Evolutionary conservation across 768 basidiomycete genomes (phyloP), one percentile per base, ranked within the genome.

Genomic region (Lactarius trivialis): DNA sequence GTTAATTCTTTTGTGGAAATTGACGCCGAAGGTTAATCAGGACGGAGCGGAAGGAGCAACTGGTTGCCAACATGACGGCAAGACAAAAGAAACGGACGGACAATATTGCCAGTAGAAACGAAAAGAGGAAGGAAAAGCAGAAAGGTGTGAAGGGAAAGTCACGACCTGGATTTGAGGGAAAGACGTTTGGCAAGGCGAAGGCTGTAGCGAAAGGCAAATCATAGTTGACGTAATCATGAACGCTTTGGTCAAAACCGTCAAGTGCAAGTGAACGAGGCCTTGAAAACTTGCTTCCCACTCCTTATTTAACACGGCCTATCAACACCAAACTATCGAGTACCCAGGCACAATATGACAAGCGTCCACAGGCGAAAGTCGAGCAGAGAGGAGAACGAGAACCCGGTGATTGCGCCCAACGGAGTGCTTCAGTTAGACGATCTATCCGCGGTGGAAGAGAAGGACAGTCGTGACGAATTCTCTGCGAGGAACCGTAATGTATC

Each of bases 31-130:
- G 32, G 11, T n/a, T 53, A 28, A 53, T 26, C 69, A 97, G 94
- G 95, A 82, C 84, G 45, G 89, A 92, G 66, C 85, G 93, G 63
- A 96, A 96, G 72, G 86, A 89, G 60, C 85, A 91, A 39, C 70
- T 93, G 30, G 68, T 80, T 3, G 79, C 84, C 12, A 80, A 86
- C 2, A 89, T 92, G 82, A 89, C 88, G 1, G 89, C 90, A 33
- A 86, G 82, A 72, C 88, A 93, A 74, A 93, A 95, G 78, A 98
- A 98, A 74, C 82, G 93, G 4, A 71, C 84, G 15, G 93, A 96
- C 68, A 98, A 98, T 69, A 89, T 98, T 68, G 89, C 92, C 0
- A 84, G 81, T 77, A 84, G 93, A 19, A 84, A 86, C 60, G 93
- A 98, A 71, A 79, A 88, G 36, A 80, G 81, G 72, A 82, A 79